A percentile compares a stretch with the other conserved stretches of the same genome.
phyloP scores from a whole-genome alignment of 805 yeast genomes.

The Phaffomyces opuntiae region DNA sequence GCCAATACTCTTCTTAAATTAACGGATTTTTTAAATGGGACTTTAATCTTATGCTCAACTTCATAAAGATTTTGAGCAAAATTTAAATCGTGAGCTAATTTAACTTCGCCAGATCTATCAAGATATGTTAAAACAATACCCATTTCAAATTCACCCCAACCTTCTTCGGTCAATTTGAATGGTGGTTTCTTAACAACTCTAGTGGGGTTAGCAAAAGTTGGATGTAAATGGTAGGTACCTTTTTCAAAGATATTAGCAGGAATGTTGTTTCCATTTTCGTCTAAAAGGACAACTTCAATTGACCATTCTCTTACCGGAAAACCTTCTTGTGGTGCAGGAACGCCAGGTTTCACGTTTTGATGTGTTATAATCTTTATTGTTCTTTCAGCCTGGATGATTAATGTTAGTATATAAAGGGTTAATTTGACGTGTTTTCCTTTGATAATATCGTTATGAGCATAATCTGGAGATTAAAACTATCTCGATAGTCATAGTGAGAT shows the following conservation, averaged over 20 bases:
- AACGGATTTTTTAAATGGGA: slow-evolving; percentile 64
- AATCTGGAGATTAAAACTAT: too few species aligned
- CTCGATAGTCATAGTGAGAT: too few species aligned
- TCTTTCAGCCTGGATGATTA: slow-evolving; percentile 50
- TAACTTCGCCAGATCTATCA: slow-evolving; percentile 86
- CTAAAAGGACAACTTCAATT: slow-evolving; percentile 66
- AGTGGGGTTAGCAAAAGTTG: slow-evolving; percentile 87
- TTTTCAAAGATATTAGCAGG: slow-evolving; percentile 88
- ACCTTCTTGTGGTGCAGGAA: slow-evolving; percentile 79
- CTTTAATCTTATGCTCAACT: slow-evolving; percentile 67
- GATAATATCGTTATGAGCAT: too few species aligned
- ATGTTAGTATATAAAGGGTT: neutral
- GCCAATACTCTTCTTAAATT: slow-evolving; percentile 62
- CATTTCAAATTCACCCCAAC: slow-evolving; percentile 98
- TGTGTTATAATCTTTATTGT: slow-evolving; percentile 82
- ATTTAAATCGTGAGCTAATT: slow-evolving; percentile 82
- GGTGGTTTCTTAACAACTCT: slow-evolving; percentile 79
- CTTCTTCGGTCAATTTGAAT: slow-evolving; percentile 82
- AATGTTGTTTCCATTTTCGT: slow-evolving; percentile 71
- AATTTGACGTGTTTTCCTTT: too few species aligned
- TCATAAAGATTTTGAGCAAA: slow-evolving; percentile 71
- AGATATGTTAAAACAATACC: slow-evolving; percentile 68
- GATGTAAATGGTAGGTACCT: slow-evolving; percentile 90
- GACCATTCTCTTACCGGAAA: slow-evolving; percentile 96
- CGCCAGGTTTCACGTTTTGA: slow-evolving; percentile 74